Evolutionary conservation across 1,284 basidiomycete species (phyloP).

Genomic region (Lignosus rhinocerotis): DNA sequence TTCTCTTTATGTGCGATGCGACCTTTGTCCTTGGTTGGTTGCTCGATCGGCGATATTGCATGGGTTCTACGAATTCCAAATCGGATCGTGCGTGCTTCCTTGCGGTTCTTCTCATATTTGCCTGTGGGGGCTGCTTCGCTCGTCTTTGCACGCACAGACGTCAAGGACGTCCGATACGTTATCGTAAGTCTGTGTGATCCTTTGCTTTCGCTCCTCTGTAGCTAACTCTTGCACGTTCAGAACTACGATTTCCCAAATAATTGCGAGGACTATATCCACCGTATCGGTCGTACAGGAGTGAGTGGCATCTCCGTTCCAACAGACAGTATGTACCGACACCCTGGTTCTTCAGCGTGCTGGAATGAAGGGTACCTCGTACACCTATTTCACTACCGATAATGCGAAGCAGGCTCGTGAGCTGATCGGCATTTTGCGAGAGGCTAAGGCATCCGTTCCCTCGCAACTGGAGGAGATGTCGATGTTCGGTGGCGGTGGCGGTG

Average conservation of each 20-base stretch:
- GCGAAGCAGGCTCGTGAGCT: constrained; percentile 93
- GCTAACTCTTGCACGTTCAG: constrained; percentile 43
- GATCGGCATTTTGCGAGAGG: constrained; percentile 86
- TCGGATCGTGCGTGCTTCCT: constrained; percentile 40
- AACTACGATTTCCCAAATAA: constrained; percentile 98
- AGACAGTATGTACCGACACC: constrained; percentile 14
- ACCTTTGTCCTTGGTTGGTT: constrained; percentile 25
- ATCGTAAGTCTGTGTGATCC: constrained; percentile 58
- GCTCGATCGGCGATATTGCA: constrained; percentile 27
- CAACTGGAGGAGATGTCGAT: constrained; percentile 93
- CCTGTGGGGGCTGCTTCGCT: constrained; percentile 31
- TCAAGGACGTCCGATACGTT: constrained; percentile 94
- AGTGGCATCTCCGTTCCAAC: constrained; percentile 26
- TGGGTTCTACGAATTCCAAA: neutral
- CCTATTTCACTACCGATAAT: constrained; percentile 96
- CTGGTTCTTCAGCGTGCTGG: constrained; percentile 69
- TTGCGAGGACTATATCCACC: constrained; percentile 93
- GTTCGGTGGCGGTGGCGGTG: constrained; percentile 78
- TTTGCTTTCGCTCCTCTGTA: neutral
- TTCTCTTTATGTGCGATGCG: constrained; percentile 22
- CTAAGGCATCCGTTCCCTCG: constrained; percentile 85
- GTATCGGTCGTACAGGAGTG: constrained; percentile 89
- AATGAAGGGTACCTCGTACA: constrained; percentile 89
- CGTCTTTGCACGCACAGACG: constrained; percentile 59
- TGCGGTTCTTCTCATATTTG: constrained; percentile 32